Conservation (phyloP, 2,329 filamentous ascomycete species). For the Colletotrichum lini region DNA sequence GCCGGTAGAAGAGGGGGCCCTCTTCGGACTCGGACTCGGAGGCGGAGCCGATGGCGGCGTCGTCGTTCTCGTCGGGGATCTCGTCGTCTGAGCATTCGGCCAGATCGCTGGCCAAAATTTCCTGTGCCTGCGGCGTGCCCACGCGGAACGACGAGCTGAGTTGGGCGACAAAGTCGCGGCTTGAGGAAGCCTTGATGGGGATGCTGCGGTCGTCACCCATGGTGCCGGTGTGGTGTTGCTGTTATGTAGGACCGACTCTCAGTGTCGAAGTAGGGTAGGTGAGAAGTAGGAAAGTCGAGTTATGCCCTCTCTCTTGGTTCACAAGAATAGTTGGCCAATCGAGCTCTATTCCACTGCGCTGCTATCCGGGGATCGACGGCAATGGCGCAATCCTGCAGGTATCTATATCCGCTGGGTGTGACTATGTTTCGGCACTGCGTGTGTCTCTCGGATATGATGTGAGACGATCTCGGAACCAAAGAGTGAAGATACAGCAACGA, state of each 20-base stretch:
- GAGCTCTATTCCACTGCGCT: neutral
- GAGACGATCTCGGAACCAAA: conserved; percentile 17
- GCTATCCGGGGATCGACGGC: neutral
- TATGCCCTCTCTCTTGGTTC: neutral
- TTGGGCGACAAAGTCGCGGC: conserved; percentile 47
- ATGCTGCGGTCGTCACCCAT: conserved; percentile 41
- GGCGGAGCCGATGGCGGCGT: conserved; percentile 50
- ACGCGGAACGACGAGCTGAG: conserved; percentile 68
- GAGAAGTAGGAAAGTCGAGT: neutral
- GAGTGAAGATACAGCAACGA: neutral
- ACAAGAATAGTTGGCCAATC: neutral
- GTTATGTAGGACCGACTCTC: neutral
- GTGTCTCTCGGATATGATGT: conserved; percentile 15
- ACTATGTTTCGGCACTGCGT: conserved; percentile 12
- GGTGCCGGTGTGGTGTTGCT: conserved; percentile 1
- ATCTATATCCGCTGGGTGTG: neutral
- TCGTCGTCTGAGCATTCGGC: conserved; percentile 71
- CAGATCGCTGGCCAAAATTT: conserved; percentile 76
- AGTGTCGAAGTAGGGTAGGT: neutral
- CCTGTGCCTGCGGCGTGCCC: conserved; percentile 76
- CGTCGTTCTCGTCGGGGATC: conserved; percentile 50
- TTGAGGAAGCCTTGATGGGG: conserved; percentile 41
- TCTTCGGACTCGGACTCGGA: conserved; percentile 54
- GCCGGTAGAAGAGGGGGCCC: conserved; percentile 75
- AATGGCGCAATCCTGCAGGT: neutral